Percentiles rank a stretch among this genome's conserved stretches.
These are phyloP conservation scores for Nemania sp. DNA, from an alignment of 2,329 filamentous ascomycete species.

Conservation along the genomic window DNA sequence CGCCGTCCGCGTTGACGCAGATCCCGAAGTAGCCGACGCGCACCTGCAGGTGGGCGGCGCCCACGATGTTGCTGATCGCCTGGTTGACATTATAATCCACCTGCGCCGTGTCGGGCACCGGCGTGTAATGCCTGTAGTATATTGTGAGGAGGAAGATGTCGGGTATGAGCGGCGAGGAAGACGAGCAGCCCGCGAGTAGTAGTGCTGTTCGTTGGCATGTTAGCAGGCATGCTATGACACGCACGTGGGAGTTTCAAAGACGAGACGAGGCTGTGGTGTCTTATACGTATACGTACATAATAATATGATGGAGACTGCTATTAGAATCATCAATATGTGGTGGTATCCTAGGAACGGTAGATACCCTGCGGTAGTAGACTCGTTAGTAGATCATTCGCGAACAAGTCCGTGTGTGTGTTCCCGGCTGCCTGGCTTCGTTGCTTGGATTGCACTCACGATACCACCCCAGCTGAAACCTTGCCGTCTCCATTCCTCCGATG, in stretches of 20 bases:
- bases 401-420: too few species aligned
- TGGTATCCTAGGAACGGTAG: constrained; percentile 74
- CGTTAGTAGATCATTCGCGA: neutral
- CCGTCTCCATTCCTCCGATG: constrained; percentile 31
- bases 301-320: constrained; percentile 90
- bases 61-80: constrained; percentile 89
- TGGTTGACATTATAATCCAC: constrained; percentile 86
- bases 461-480: constrained; percentile 41
- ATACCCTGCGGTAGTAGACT: constrained; percentile 54
- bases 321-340: constrained; percentile 96
- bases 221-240: neutral
- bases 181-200: constrained; percentile 92
- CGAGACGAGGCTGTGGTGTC: neutral
- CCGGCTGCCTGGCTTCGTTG: neutral
- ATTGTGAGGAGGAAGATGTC: constrained; percentile 97
- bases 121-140: constrained; percentile 88
- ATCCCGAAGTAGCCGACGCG: constrained; percentile 98
- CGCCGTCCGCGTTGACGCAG: constrained; percentile 89
- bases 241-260: constrained; percentile 1
- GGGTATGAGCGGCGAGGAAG: constrained; percentile 91
- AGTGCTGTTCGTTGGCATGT: constrained; percentile 64
- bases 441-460: constrained; percentile 37
- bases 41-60: constrained; percentile 80
- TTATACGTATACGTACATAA: constrained; percentile 76
- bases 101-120: constrained; percentile 81